Evolutionary conservation across 2,329 filamentous ascomycete species (phyloP), one percentile per base, ranked within the genome.

Genomic region (Ascomycota sp.): DNA sequence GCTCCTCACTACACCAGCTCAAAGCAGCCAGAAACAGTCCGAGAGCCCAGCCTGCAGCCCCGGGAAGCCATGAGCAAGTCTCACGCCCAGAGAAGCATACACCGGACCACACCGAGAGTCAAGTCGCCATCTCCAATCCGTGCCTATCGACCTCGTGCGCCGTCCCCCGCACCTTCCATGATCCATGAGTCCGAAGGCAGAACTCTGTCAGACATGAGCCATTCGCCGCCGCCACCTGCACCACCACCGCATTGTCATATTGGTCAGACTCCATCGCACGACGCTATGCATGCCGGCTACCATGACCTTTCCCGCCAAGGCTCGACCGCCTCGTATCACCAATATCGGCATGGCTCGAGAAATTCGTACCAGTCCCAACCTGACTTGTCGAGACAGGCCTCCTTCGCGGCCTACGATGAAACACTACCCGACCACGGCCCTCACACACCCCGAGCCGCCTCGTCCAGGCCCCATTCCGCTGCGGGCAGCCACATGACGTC

Each of bases 161-260:
- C 40, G 5, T 40, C 41, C 3, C 36, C 38, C 8, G 36, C 36
- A 13, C 36, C 39, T 2, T 34, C 38, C 2, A 29, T 44, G 19
- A 37, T 33, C 25, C 41, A 41, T 25, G 33, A 36, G 5, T 42
- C 40, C n/a, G n/a, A n/a, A n/a, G n/a, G n/a, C 20, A 34, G 36
- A 23, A 35, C 33, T 11, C 40, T 36, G 10, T 34, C 46, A 33
- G 43, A 53, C 13, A 49, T 59, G 27, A 54, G 56, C 23, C 63
- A 66, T 25, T 70, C 69, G 13, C 76, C 77, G 7, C 80, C 82
- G 12, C 82, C 83, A 7, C 82, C 83, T 2, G 74, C 82, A 2
- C 83, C 85, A 0, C 76, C 76, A 7, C 82, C 85, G 6, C 85
- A 91, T 37, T 75, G 83, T 7, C 81, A 83, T 50, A 63, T 57